These are phyloP conservation scores for Penicillium tannophilum DNA, from an alignment of 495 filamentous ascomycete genomes.

Conservation along the genomic window DNA sequence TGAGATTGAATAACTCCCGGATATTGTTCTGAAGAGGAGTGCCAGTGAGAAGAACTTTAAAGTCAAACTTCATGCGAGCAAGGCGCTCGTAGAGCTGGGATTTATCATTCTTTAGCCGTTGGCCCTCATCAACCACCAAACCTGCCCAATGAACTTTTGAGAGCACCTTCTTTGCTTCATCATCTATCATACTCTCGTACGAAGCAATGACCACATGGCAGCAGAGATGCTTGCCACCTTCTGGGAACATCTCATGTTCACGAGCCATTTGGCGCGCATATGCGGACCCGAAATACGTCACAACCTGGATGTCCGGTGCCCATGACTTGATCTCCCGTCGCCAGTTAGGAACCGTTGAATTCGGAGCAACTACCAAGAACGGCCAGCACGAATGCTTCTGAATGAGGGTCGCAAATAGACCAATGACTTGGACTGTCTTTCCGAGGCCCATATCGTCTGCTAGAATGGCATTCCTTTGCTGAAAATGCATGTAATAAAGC, in stretches of 20 bases:
- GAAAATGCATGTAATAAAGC: constrained; percentile 90
- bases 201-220: constrained; percentile 95
- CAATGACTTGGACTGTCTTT: constrained; percentile 95
- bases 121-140: constrained; percentile 93
- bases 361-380: constrained; percentile 90
- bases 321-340: constrained; percentile 94
- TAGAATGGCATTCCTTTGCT: constrained; percentile 83
- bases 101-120: constrained; percentile 92
- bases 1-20: constrained; percentile 88
- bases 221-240: constrained; percentile 59
- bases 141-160: constrained; percentile 76
- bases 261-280: constrained; percentile 68
- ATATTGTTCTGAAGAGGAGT: constrained; percentile 97
- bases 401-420: constrained; percentile 75
- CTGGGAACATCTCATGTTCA: constrained; percentile 82
- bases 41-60: constrained; percentile 81
- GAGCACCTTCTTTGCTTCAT: constrained; percentile 64
- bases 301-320: constrained; percentile 82
- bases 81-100: constrained; percentile 78
- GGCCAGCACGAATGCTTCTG: constrained; percentile 84
- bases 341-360: constrained; percentile 96
- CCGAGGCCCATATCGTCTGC: constrained; percentile 99
- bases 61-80: constrained; percentile 68
- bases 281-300: constrained; percentile 83
- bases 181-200: constrained; percentile 80